A percentile compares a stretch with the other conserved stretches of the same genome.
phyloP scores from a whole-genome alignment of 768 basidiomycete genomes.

The Clitopilus passeckerianus region DNA sequence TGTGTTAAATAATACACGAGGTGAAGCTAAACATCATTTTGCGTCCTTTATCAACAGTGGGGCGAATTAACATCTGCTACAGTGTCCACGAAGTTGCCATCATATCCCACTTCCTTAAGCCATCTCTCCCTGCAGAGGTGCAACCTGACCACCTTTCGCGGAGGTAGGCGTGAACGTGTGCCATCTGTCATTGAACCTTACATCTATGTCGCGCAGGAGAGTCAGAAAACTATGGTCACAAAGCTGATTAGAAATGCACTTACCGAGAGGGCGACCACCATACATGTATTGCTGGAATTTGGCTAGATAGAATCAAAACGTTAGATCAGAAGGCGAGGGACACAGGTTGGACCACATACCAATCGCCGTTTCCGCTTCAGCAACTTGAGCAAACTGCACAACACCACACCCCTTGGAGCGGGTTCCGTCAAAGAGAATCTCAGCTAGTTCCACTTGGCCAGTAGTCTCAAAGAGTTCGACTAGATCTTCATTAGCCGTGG shows the following conservation, averaged over 20 bases:
- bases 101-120: slow-evolving; percentile 1
- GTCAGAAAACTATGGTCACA: not conserved
- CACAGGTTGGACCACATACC: slow-evolving; percentile 46
- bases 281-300: slow-evolving; percentile 98
- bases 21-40: not conserved
- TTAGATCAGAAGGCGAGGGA: not conserved
- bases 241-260: slow-evolving; percentile 16
- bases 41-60: too few species aligned
- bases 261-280: slow-evolving; percentile 83
- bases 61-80: too few species aligned
- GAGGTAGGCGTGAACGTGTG: slow-evolving; percentile 88
- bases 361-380: slow-evolving; percentile 93
- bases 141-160: slow-evolving; percentile 80
- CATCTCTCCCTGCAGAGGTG: slow-evolving; percentile 57
- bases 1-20: not conserved
- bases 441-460: slow-evolving; percentile 89
- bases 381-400: slow-evolving; percentile 85
- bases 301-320: slow-evolving; percentile 39
- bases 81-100: too few species aligned
- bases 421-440: slow-evolving; percentile 90
- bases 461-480: slow-evolving; percentile 99
- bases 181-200: slow-evolving; percentile 94
- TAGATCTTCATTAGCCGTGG: slow-evolving; percentile 96
- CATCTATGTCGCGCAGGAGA: slow-evolving; percentile 46
- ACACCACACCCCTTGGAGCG: slow-evolving; percentile 95